Percentiles rank a stretch among this genome's conserved stretches.
These are phyloP conservation scores for Mortierella sp. DNA, from an alignment of 371 early-diverging fungal species.

Conservation along the genomic window DNA sequence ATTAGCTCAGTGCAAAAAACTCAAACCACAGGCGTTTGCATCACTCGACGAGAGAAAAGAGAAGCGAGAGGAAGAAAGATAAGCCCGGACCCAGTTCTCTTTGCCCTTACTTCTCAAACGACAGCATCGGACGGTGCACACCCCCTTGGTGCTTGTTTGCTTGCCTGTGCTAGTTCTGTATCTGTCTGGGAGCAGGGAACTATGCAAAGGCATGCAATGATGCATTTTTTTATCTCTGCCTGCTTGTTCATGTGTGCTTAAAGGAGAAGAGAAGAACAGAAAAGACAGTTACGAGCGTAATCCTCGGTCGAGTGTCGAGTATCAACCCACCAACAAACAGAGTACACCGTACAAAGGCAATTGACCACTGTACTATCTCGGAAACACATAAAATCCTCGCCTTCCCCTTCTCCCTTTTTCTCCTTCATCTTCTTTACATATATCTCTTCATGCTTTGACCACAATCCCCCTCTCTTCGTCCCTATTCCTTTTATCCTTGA, in stretches of 20 bases:
- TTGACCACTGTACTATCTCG: neutral
- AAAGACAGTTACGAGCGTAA: neutral
- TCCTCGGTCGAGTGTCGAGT: neutral
- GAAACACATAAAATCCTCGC: neutral
- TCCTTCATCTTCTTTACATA: neutral
- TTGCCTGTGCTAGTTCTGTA: neutral
- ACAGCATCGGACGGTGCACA: neutral
- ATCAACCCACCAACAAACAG: neutral
- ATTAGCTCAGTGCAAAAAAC: neutral
- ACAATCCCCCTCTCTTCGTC: neutral
- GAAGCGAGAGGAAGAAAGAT: neutral
- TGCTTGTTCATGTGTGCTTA: neutral
- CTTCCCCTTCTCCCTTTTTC: neutral
- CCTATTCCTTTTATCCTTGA: neutral
- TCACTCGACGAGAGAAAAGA: neutral
- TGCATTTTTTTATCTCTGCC: neutral
- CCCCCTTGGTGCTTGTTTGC: neutral
- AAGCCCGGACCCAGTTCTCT: constrained; percentile 9
- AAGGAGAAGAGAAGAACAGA: neutral
- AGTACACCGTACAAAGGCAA: neutral
- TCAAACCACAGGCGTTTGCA: neutral
- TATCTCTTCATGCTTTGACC: neutral
- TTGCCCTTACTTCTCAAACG: neutral
- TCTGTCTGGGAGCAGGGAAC: neutral
- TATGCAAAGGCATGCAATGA: neutral